Percentiles rank a stretch among this genome's conserved stretches.
phyloP scores from a whole-genome alignment of 2,329 filamentous ascomycete species.

The Colletotrichum theobromicola region DNA sequence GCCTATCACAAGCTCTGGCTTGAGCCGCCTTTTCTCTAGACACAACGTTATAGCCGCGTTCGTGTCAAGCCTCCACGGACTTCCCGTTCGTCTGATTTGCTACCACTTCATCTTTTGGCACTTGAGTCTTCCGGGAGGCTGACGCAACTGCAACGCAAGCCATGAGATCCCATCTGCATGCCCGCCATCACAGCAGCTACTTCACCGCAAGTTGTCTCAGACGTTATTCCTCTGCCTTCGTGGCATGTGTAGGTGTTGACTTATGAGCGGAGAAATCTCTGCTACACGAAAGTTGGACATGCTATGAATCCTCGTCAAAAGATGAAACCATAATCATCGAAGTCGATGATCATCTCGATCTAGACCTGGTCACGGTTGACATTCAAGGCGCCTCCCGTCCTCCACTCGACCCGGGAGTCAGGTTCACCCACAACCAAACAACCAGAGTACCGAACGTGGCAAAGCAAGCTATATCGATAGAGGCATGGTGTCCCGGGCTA shows the following conservation, averaged over 20 bases:
- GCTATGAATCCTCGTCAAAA: background rate
- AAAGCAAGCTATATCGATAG: background rate
- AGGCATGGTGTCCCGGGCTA: background rate
- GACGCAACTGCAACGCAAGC: background rate
- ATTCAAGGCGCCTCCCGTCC: background rate
- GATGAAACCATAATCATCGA: background rate
- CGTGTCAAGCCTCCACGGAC: background rate
- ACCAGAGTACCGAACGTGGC: background rate
- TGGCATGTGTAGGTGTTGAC: background rate
- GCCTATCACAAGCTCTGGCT: background rate
- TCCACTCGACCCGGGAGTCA: background rate
- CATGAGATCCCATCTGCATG: background rate
- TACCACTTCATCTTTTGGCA: background rate
- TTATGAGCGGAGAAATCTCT: background rate
- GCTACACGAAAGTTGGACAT: background rate
- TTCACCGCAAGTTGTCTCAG: background rate
- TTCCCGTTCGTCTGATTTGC: background rate
- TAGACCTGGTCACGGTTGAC: background rate
- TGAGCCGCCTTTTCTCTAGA: background rate
- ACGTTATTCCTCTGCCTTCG: background rate
- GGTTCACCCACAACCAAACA: background rate
- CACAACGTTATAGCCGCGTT: background rate
- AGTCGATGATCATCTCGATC: background rate
- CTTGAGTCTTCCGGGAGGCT: background rate
- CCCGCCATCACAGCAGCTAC: background rate